Evolutionary conservation across 257 asterid genomes (phyloP).

Genomic region (Osmanthus fragrans): DNA sequence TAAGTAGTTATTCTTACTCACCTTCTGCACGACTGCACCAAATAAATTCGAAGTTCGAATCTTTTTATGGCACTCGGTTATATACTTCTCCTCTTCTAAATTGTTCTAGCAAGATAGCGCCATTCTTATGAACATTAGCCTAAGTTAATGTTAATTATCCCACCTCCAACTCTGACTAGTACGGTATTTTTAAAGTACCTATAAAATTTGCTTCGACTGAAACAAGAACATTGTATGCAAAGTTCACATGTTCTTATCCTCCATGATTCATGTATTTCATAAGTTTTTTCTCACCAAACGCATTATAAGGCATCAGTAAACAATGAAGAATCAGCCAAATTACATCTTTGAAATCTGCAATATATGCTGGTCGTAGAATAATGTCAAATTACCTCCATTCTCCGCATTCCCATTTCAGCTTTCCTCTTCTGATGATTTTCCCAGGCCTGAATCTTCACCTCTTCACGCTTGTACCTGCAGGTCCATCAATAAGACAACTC

Average conservation of each 20-base stretch:
- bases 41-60: too few species aligned
- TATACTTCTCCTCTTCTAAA: too few species aligned
- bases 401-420: slow-evolving; percentile 85
- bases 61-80: too few species aligned
- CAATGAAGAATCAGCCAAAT: background rate
- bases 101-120: too few species aligned
- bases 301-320: background rate
- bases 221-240: background rate
- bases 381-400: slow-evolving; percentile 64
- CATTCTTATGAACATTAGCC: too few species aligned
- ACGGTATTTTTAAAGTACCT: too few species aligned
- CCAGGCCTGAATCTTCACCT: slow-evolving; percentile 93
- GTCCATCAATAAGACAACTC: background rate
- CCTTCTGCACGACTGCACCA: too few species aligned
- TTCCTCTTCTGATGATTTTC: slow-evolving; percentile 84
- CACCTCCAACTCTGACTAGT: too few species aligned
- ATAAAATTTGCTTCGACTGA: background rate
- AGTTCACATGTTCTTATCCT: background rate
- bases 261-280: background rate
- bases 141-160: too few species aligned
- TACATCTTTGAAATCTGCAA: background rate
- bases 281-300: background rate
- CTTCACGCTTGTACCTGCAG: slow-evolving; percentile 83
- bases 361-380: background rate
- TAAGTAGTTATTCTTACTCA: too few species aligned